Base-by-base conservation (phyloP, 2,329 filamentous ascomycete species). In the Pestalotiopsis sp. region DNA sequence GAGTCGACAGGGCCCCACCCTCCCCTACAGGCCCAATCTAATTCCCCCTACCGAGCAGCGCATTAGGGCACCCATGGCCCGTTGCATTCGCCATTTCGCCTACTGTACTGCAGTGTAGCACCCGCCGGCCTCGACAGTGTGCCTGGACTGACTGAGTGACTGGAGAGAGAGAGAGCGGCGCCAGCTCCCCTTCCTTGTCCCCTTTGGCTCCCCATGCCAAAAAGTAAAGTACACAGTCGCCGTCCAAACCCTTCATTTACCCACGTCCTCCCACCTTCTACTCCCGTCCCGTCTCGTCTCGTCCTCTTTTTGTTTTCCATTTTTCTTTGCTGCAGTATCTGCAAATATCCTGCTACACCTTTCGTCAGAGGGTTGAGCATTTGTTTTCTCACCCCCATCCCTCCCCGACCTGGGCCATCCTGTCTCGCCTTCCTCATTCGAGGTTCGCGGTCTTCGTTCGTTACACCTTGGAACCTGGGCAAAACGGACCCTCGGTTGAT, bases 1-100 rank as follows among this genome's bases (percentile, higher is more conserved):
- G n/a, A 52, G 45, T 52, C 20, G 45, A 59, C 38, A 20, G 23
- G 52, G 27, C 36, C n/a, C 52, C 38, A 60, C 31, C 36, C 65
- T 27, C 64, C 65, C 65, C 64, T 56, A 45, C 64, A n/a, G 52
- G 64, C 17, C 65, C 65, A 67, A 68, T 68, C 52, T 63, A 52
- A 68, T 56, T 68, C 66, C 49, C 45, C 59, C 66, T 68, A 68
- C 62, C 66, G 41, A 64, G 36, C 31, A 25, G 27, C 60, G 66
- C 41, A 52, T 52, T 59, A 57, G 66, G 59, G 59, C 41, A 39
- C 61, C 45, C 61, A 45, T 49, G 61, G 66, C 38, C 66, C 66
- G 60, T 64, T 64, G 60, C 59, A 64, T 56, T 68, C 52, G 60
- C 61, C 67, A 68, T 68, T 52, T 68, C 66, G 66, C 66, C 45